A percentile compares a stretch with the other conserved stretches of the same genome.
These are phyloP conservation scores for Aegilops speltoides DNA, from an alignment of 176 grass and related monocot species.

Conservation along the genomic window DNA sequence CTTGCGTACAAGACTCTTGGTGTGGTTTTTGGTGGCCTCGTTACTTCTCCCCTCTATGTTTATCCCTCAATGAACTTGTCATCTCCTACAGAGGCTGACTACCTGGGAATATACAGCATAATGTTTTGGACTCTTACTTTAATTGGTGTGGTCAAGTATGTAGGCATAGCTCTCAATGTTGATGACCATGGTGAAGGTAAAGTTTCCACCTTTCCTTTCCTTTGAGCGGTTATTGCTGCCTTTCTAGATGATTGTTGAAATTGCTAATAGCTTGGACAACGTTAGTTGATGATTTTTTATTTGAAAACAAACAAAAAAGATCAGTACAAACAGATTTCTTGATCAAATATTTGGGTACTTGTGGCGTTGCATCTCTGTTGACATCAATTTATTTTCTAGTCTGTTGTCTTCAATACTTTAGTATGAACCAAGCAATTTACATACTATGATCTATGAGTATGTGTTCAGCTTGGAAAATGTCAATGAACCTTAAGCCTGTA, in stretches of 20 bases:
- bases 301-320: not conserved
- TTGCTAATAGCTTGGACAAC: not conserved
- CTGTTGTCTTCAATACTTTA: not conserved
- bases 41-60: slow-evolving; percentile 87
- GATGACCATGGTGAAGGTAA: slow-evolving; percentile 90
- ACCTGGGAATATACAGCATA: slow-evolving; percentile 84
- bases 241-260: not conserved
- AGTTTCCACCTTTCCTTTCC: not conserved
- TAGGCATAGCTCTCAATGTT: slow-evolving; percentile 75
- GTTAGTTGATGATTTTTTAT: slow-evolving; percentile 10
- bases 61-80: slow-evolving; percentile 84
- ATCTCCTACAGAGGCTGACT: slow-evolving; percentile 66
- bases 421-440: not conserved
- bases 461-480: not conserved
- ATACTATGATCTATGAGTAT: not conserved
- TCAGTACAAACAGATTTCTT: not conserved
- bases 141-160: slow-evolving; percentile 83
- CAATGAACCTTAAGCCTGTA: not conserved
- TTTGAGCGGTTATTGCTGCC: not conserved
- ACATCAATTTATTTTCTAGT: not conserved
- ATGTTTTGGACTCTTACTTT: slow-evolving; percentile 93
- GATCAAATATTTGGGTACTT: not conserved
- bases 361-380: not conserved
- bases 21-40: slow-evolving; percentile 81
- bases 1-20: slow-evolving; percentile 84